Base-by-base conservation (phyloP, 345 rosid genomes). In the Eucalyptus curtisii region DNA sequence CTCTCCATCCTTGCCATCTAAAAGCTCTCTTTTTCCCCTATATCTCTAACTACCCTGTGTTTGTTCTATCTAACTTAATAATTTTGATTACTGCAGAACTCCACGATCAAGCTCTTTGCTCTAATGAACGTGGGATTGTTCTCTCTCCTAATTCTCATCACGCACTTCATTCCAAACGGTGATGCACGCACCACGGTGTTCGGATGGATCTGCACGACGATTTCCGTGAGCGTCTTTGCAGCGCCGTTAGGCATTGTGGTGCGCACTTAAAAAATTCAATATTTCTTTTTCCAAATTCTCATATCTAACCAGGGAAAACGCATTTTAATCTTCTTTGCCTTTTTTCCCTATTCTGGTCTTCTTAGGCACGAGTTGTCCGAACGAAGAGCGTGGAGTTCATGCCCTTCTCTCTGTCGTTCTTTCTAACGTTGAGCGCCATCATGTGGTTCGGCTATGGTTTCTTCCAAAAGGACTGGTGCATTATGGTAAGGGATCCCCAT, bases 361-460 rank as follows among this genome's bases (percentile, higher is more conserved):
- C 31, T 13, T 30, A 96, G 99, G 95, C 95, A 85, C 94, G 90
- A 88, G 99, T 98, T 8, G 91, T 98, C 49, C 88, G 93, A 48
- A 98, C 99, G 31, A 94, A 89, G 76, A 98, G 99, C 61, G 99
- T 98, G 16, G 98, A 96, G 88, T 98, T 94, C 93, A 98, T 98
- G 99, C 99, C 99, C 5, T 94, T 98, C 88, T 90, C 91, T 88
- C 89, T 98, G 33, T 97, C 99, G 24, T 92, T 97, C 90, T 96
- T 92, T 93, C 97, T 98, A 48, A 97, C 99, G 37, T 44, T 97
- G 88, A 94, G 95, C 86, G 99, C 99, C 24, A 85, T 94, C 42
- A 91, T 93, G 92, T 97, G 99, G 99, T 96, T 97, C 89, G 91
- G 92, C 45, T 98, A 96, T 66, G 99, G 99, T 10, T 87, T 96